Conservation (phyloP, 2,329 filamentous ascomycete species). For the Sclerotinia borealis region DNA sequence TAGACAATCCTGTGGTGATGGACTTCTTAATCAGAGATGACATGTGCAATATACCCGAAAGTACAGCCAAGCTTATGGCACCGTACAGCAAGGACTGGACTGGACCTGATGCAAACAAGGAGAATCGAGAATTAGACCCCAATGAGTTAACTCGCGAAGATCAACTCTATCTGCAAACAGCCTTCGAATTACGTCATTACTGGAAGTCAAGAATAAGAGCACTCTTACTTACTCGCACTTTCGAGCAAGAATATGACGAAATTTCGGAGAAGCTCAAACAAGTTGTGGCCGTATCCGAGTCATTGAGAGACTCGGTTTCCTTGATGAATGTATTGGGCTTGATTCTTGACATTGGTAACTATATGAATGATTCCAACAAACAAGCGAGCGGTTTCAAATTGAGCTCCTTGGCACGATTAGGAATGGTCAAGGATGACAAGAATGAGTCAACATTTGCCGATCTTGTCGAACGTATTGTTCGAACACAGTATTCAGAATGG, state of each 20-base stretch:
- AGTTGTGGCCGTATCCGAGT: constrained; percentile 82
- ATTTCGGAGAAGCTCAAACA: constrained; percentile 78
- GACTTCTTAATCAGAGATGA: constrained; percentile 93
- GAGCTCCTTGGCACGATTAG: constrained; percentile 82
- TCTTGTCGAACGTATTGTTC: constrained; percentile 90
- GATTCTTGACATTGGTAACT: constrained; percentile 97
- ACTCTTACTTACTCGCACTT: constrained; percentile 74
- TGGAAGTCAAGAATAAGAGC: constrained; percentile 98
- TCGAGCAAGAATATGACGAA: constrained; percentile 85
- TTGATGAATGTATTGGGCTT: constrained; percentile 94
- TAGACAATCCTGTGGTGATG: constrained; percentile 90
- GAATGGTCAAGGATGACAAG: constrained; percentile 99
- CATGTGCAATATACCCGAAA: constrained; percentile 86
- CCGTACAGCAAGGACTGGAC: constrained; percentile 97
- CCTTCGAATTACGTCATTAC: constrained; percentile 93
- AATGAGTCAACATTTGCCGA: constrained; percentile 96
- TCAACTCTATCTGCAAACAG: constrained; percentile 89
- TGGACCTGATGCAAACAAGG: constrained; percentile 71
- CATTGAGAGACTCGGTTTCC: constrained; percentile 81
- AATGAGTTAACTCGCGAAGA: constrained; percentile 86
- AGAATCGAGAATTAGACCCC: constrained; percentile 79
- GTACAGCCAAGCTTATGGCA: constrained; percentile 82
- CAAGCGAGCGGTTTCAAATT: constrained; percentile 98
- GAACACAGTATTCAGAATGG: constrained; percentile 95
- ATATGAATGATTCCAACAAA: constrained; percentile 99